A percentile compares a stretch with the other conserved stretches of the same genome.
Evolutionary conservation across 495 filamentous ascomycete genomes (phyloP).

Genomic region (Echria macrotheca): DNA sequence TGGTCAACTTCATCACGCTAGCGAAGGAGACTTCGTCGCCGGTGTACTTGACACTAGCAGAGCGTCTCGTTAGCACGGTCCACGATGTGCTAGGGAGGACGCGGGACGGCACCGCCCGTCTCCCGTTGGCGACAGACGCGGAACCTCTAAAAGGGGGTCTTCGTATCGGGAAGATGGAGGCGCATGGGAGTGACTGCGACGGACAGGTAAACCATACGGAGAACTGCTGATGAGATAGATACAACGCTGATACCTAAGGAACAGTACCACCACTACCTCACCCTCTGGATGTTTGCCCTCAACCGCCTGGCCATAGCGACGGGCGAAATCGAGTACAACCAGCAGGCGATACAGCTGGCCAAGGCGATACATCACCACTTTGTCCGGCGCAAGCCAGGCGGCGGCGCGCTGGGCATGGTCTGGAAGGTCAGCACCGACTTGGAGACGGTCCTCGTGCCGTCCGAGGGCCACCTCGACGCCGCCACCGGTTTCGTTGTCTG

Average conservation of each 20-base stretch:
- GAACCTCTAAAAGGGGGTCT: slow-evolving; percentile 56
- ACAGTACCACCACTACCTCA: slow-evolving; percentile 63
- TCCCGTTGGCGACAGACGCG: slow-evolving; percentile 50
- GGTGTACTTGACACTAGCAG: slow-evolving; percentile 50
- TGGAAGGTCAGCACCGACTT: slow-evolving; percentile 61
- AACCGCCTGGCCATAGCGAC: slow-evolving; percentile 53
- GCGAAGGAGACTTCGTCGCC: slow-evolving; percentile 36
- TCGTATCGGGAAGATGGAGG: slow-evolving; percentile 56
- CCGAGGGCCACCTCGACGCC: slow-evolving; percentile 58
- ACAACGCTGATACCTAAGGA: neutral
- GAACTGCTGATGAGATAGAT: no score
- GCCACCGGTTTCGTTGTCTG: slow-evolving; percentile 57
- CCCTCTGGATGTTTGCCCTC: slow-evolving; percentile 66
- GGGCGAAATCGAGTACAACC: slow-evolving; percentile 46
- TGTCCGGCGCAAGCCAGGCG: slow-evolving; percentile 35
- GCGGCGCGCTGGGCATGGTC: slow-evolving; percentile 43
- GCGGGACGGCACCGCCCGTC: slow-evolving; percentile 42
- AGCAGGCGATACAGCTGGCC: slow-evolving; percentile 52
- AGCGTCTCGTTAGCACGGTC: slow-evolving; percentile 46
- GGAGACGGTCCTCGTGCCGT: slow-evolving; percentile 42
- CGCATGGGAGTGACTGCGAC: slow-evolving; percentile 50
- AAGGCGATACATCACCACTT: slow-evolving; percentile 56
- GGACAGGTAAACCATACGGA: slow-evolving; percentile 33
- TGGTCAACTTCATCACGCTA: slow-evolving; percentile 61
- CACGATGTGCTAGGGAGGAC: slow-evolving; percentile 53